These are phyloP conservation scores for Cytospora piceicola DNA, from an alignment of 2,329 filamentous ascomycete species.

Conservation along the genomic window DNA sequence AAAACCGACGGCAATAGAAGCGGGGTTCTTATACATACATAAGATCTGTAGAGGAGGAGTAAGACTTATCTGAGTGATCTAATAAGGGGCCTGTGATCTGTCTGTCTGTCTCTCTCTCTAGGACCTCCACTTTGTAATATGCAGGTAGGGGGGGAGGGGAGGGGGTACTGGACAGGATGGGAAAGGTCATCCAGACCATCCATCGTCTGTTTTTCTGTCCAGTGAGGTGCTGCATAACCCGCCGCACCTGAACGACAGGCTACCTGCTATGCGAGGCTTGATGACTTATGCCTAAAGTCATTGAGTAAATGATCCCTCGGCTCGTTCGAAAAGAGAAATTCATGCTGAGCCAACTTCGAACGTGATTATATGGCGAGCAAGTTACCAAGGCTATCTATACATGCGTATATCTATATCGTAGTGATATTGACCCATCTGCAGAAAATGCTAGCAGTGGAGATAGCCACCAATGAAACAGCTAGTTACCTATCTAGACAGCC, in stretches of 20 bases:
- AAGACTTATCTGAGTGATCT: slow-evolving; percentile 10
- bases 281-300: not conserved
- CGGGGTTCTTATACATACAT: slow-evolving; percentile 21
- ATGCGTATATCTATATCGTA: not conserved
- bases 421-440: too few species aligned
- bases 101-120: not conserved
- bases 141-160: too few species aligned
- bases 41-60: not conserved
- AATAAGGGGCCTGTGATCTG: slow-evolving; percentile 20
- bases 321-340: not conserved
- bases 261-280: not conserved
- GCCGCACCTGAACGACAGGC: not conserved
- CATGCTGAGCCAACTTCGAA: not conserved
- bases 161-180: slow-evolving; percentile 8
- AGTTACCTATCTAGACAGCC: slow-evolving; percentile 8
- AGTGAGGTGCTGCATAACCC: slow-evolving; percentile 2
- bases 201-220: not conserved
- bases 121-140: slow-evolving; percentile 4
- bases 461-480: not conserved
- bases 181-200: slow-evolving; percentile 21
- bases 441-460: too few species aligned
- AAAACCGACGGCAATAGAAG: not conserved
- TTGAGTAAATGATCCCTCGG: too few species aligned
- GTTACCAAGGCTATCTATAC: not conserved
- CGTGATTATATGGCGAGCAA: not conserved